These are phyloP conservation scores for Trichosanthes cucumerina DNA, from an alignment of 306 rosid genomes.

Conservation along the genomic window DNA sequence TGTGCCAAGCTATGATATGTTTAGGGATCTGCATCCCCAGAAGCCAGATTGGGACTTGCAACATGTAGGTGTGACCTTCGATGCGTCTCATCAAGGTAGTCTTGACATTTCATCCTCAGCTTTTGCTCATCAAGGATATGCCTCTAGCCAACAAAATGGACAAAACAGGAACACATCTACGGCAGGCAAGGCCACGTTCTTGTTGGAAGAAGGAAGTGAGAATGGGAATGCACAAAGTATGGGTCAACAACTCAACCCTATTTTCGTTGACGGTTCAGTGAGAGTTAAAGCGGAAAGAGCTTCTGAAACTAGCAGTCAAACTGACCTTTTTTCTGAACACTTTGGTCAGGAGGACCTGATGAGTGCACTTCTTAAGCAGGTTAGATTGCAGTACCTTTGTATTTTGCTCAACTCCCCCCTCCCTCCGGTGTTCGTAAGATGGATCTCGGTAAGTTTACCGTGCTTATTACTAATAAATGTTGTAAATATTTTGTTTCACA, in stretches of 20 bases:
- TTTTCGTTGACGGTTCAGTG: not conserved
- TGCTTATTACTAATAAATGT: not conserved
- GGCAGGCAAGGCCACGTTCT: conserved; percentile 40
- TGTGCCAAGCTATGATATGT: conserved; percentile 56
- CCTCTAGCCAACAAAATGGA: conserved; percentile 39
- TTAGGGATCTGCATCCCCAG: conserved; percentile 59
- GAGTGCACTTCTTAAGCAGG: conserved; percentile 94
- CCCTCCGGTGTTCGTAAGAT: not conserved
- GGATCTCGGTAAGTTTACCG: not conserved
- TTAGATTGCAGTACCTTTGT: conserved; percentile 17
- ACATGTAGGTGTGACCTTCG: conserved; percentile 42
- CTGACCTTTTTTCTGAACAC: conserved; percentile 49
- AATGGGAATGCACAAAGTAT: conserved; percentile 40
- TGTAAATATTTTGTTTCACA: conserved; percentile 23
- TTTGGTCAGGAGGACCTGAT: conserved; percentile 87
- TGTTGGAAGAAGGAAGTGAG: conserved; percentile 33
- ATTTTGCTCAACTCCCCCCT: not conserved
- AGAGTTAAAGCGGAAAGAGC: conserved; percentile 60
- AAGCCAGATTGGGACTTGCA: conserved; percentile 80
- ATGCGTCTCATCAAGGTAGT: conserved; percentile 54
- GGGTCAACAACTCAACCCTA: conserved; percentile 35
- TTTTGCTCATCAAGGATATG: conserved; percentile 57
- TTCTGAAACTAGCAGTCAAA: conserved; percentile 42
- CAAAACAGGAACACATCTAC: conserved; percentile 26
- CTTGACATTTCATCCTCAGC: conserved; percentile 51